Conservation (phyloP, 306 rosid genomes). For the Malus domestica region DNA sequence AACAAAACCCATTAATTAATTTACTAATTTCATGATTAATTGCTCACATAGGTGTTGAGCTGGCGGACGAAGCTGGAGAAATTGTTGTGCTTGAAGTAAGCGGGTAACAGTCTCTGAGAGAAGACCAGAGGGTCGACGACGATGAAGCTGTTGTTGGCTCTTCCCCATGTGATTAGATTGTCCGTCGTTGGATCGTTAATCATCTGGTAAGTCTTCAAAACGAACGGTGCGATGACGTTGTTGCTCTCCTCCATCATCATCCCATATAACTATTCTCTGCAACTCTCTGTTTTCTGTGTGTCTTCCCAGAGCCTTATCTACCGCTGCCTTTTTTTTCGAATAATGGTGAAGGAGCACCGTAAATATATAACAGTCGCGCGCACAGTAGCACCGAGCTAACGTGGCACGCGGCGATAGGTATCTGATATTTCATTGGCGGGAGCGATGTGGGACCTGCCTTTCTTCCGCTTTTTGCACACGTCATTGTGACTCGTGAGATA, state of each 20-base stretch:
- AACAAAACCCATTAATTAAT: background rate
- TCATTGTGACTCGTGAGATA: constrained; percentile 35
- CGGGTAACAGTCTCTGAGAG: constrained; percentile 62
- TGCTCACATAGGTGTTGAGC: constrained; percentile 78
- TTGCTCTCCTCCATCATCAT: constrained; percentile 46
- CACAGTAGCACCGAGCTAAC: constrained; percentile 13
- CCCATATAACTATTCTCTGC: constrained; percentile 17
- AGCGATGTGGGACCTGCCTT: constrained; percentile 22
- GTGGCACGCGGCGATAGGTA: constrained; percentile 33
- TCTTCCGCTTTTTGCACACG: constrained; percentile 28
- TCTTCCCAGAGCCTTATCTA: background rate
- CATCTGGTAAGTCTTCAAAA: constrained; percentile 82
- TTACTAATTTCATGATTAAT: background rate
- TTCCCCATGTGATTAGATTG: constrained; percentile 62
- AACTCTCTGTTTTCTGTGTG: background rate
- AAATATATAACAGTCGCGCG: constrained; percentile 23
- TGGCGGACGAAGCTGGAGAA: constrained; percentile 94
- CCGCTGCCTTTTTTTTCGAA: background rate
- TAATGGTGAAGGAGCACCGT: constrained; percentile 20
- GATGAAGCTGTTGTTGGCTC: constrained; percentile 76
- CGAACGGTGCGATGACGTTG: constrained; percentile 73
- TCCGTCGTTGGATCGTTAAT: constrained; percentile 73
- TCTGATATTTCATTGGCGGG: constrained; percentile 5
- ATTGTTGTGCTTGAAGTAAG: constrained; percentile 88
- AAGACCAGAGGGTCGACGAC: constrained; percentile 69